Percentiles rank a stretch among this genome's conserved stretches.
Conservation (phyloP, 2,329 filamentous ascomycete species). For the Botrytis medusae region DNA sequence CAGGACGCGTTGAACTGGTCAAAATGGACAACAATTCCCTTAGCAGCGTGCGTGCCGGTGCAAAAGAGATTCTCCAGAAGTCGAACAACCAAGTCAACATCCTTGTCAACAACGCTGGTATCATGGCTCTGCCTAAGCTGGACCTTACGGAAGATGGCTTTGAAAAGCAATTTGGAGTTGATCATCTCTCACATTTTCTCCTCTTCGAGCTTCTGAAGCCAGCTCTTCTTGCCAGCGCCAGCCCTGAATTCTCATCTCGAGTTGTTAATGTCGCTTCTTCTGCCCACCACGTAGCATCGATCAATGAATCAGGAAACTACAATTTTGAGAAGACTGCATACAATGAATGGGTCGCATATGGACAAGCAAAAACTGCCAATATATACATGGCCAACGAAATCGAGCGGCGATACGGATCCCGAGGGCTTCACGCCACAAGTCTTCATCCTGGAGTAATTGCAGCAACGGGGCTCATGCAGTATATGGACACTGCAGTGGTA, state of each 20-base stretch:
- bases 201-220: conserved; percentile 52
- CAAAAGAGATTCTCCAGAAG: conserved; percentile 33
- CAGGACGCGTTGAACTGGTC: not conserved
- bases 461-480: conserved; percentile 35
- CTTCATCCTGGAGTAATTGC: conserved; percentile 45
- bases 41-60: conserved; percentile 19
- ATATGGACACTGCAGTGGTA: not conserved
- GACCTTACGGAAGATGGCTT: conserved; percentile 46
- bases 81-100: conserved; percentile 37
- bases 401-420: conserved; percentile 45
- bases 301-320: conserved; percentile 42
- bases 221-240: conserved; percentile 43
- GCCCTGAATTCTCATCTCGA: conserved; percentile 45
- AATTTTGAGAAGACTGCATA: conserved; percentile 39
- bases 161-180: conserved; percentile 52
- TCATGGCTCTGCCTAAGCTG: conserved; percentile 26
- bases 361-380: conserved; percentile 47
- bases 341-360: conserved; percentile 43
- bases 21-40: not conserved
- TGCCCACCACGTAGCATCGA: conserved; percentile 44
- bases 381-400: conserved; percentile 49
- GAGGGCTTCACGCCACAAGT: conserved; percentile 43
- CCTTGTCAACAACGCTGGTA: conserved; percentile 31
- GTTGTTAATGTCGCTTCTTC: conserved; percentile 48
- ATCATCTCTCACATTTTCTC: conserved; percentile 54